phyloP scores from a whole-genome alignment of 345 rosid species.

The Chamaenerion angustifolium region DNA sequence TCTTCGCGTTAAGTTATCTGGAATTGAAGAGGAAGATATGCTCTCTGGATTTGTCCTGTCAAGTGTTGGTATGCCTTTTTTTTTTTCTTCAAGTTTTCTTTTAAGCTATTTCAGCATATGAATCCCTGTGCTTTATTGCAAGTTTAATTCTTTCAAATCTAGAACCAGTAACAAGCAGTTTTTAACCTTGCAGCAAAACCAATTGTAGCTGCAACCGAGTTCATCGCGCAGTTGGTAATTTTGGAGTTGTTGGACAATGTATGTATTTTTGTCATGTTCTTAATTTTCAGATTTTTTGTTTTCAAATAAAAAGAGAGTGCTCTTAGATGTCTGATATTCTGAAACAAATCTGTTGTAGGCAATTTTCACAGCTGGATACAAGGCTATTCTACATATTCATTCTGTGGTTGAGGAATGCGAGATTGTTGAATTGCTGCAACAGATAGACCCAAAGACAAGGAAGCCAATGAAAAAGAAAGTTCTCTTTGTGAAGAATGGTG shows the following conservation, averaged over 20 bases:
- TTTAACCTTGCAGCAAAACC: conserved; percentile 47
- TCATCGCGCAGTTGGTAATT: conserved; percentile 75
- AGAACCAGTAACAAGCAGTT: background rate
- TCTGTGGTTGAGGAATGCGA: conserved; percentile 92
- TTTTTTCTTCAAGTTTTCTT: background rate
- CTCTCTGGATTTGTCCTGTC: conserved; percentile 80
- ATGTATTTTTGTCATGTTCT: conserved; percentile 4
- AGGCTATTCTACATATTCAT: conserved; percentile 88
- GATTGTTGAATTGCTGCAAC: conserved; percentile 62
- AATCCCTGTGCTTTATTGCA: no score
- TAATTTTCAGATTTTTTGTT: background rate
- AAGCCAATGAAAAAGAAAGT: conserved; percentile 81
- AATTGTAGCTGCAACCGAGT: conserved; percentile 61
- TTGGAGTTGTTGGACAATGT: conserved; percentile 88
- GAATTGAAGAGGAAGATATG: conserved; percentile 89
- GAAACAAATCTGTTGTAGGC: conserved; percentile 33
- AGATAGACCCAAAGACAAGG: conserved; percentile 75
- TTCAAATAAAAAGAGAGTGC: no score
- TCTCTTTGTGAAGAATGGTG: conserved; percentile 89
- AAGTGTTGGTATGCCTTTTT: conserved; percentile 43
- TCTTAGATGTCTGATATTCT: background rate
- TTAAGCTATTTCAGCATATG: background rate
- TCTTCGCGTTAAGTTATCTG: conserved; percentile 64
- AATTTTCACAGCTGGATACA: conserved; percentile 93
- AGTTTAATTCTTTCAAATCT: background rate